Base-by-base conservation (phyloP, 495 filamentous ascomycete genomes). In the Gamarada debralockiae region DNA sequence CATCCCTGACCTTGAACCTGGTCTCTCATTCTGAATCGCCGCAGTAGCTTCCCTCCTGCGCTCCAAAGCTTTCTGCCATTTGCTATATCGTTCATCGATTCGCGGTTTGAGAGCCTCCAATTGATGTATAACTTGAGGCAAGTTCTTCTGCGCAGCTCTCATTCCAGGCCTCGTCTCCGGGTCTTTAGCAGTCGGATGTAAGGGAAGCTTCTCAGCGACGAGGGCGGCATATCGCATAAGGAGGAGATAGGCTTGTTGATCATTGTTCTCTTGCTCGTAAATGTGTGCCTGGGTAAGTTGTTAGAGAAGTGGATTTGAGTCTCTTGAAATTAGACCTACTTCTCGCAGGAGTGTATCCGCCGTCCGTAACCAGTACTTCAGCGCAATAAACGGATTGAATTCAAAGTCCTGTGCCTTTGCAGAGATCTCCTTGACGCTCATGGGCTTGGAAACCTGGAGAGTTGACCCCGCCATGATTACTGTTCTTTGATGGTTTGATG, bases 211-310 rank as follows among this genome's bases (percentile, higher is more conserved):
- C 2, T 83, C 72, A 24, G 85, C 70, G 3, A 88, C 74, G 6
- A 97, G 77, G 42, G 79, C 76, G 10, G 87, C 85, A 68, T 92
- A 89, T 64, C 93, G 83, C 55, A 91, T 85, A 8, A 95, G 77
- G 15, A 97, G 74, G 20, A 97, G 73, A 69, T 93, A 98, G 1
- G 92, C 85, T 63, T 92, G 87, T 52, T 92, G 80, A 42, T 90
- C 76, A 70, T 95, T 87, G 50, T 86, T 84, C 70, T 98, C 95
- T 17, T 73, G 79, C 61, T 92, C 79, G 66, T 96, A 96, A 56
- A 90, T 89, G 10, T 73, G 72, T 1, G 87, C 86, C 84, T 90
- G n/a, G 53, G 34, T 20, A 17, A 43, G 20, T 25, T 1, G 31
- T 62, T 29, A 62, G 52, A n/a, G n/a, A n/a, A n/a, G n/a, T n/a